Evolutionary conservation across 1,284 basidiomycete species (phyloP).

Genomic region (Violaceomyces palustris): DNA sequence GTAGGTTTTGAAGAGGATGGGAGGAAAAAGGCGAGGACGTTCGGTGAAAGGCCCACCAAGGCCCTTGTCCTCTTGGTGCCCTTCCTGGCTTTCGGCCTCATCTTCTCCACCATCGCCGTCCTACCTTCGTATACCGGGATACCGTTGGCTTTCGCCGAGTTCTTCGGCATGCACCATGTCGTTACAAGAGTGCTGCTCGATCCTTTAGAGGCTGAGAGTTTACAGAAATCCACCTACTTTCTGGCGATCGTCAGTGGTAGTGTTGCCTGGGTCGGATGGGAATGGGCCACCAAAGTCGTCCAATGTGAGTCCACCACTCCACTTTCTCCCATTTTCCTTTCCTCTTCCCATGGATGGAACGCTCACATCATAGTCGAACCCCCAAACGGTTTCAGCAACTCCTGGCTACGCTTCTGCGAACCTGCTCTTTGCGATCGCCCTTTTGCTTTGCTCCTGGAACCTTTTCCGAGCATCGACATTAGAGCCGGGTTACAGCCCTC

Average conservation of each 20-base stretch:
- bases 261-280: conserved; percentile 78
- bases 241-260: conserved; percentile 80
- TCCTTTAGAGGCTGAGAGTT: conserved; percentile 29
- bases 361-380: no score
- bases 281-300: conserved; percentile 65
- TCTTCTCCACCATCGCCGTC: conserved; percentile 74
- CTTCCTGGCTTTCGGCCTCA: conserved; percentile 69
- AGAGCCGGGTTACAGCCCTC: conserved; percentile 84
- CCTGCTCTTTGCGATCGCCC: conserved; percentile 67
- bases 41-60: conserved; percentile 67
- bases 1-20: conserved; percentile 62
- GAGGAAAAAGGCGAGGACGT: conserved; percentile 13
- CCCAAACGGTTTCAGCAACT: conserved; percentile 3
- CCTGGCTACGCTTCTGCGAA: conserved; percentile 65
- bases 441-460: conserved; percentile 74
- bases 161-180: conserved; percentile 88
- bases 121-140: conserved; percentile 86
- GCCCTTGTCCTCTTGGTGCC: conserved; percentile 76
- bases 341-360: neutral
- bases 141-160: conserved; percentile 73
- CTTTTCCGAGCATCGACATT: conserved; percentile 82
- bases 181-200: conserved; percentile 13
- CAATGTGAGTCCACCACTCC: conserved; percentile 57
- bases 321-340: conserved; percentile 30
- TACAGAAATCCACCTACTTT: conserved; percentile 68